Base-by-base conservation (phyloP, 495 filamentous ascomycete genomes). In the Entonaema liquescens region DNA sequence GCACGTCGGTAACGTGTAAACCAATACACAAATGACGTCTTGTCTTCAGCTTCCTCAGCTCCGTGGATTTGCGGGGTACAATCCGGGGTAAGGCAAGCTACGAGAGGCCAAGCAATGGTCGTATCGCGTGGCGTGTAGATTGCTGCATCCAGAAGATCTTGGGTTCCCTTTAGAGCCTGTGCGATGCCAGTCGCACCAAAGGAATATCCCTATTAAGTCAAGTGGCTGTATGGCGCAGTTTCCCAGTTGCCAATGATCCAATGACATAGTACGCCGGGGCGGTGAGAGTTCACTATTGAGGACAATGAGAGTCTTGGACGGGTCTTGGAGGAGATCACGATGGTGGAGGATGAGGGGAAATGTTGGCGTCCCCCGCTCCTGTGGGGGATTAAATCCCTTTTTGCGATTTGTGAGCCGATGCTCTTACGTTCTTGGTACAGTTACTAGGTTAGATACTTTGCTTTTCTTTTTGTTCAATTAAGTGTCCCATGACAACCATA, bases 61-160 rank as follows among this genome's bases (percentile, higher is more conserved):
- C 59, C 64, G 64, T 31, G 64, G 52, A 52, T 56, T 50, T 72
- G 65, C 65, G 70, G 70, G 70, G 70, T 68, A 72, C 15, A 23
- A 72, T 72, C 63, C 44, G 63, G 69, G 69, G 69, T 67, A 71
- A 67, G 59, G 23, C 44, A 63, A 50, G 40, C 26, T 25, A 60
- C 15, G n/a, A 63, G 7, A 8, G 50, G 68, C 62, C 58, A 71
- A 66, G 68, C 35, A 36, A 29, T 42, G 25, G 50, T 40, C 57
- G 60, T 52, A 62, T 31, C 44, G n/a, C 44, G 33, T 57, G 44
- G 60, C 42, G 40, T 64, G n/a, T 29, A 53, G n/a, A 26, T 21
- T 28, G 29, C 61, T 58, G 62, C 38, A 65, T 65, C 56, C 49
- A 59, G 28, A 56, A 36, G 40, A 49, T 66, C 21, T 19, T 44